phyloP scores from a whole-genome alignment of 176 grass and related monocot species.

The Tuctoria greenei region DNA sequence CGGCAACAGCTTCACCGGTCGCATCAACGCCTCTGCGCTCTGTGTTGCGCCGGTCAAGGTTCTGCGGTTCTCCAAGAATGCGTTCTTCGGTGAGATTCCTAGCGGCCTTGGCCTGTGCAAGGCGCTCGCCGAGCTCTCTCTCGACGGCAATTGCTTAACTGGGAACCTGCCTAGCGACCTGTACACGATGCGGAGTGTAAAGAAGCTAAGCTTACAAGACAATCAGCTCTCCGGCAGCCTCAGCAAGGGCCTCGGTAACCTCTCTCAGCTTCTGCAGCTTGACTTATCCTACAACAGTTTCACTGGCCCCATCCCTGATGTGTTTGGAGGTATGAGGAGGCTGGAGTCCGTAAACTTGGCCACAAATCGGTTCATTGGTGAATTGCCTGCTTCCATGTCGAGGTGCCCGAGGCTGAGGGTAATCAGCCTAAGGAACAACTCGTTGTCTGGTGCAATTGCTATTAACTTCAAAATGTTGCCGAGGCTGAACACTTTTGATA shows the following conservation, averaged over 20 bases:
- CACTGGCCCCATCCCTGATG: conserved; percentile 59
- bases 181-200: conserved; percentile 47
- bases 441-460: conserved; percentile 48
- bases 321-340: conserved; percentile 60
- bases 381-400: conserved; percentile 64
- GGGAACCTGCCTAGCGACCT: conserved; percentile 67
- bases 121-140: conserved; percentile 56
- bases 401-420: conserved; percentile 47
- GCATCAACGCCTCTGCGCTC: conserved; percentile 50
- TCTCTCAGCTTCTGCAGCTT: conserved; percentile 57
- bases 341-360: conserved; percentile 55
- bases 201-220: conserved; percentile 50
- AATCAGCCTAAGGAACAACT: conserved; percentile 77
- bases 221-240: conserved; percentile 62
- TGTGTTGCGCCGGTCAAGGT: conserved; percentile 39
- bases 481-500: conserved; percentile 66
- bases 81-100: conserved; percentile 51
- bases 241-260: conserved; percentile 48
- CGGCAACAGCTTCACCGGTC: conserved; percentile 52
- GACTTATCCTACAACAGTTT: conserved; percentile 78
- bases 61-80: conserved; percentile 67
- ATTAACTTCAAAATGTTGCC: conserved; percentile 48
- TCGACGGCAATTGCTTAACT: conserved; percentile 56
- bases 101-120: conserved; percentile 48
- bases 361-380: conserved; percentile 54